Conservation (phyloP, 202 grass and related monocot genomes). For the Dendrocalamus latiflorus region DNA sequence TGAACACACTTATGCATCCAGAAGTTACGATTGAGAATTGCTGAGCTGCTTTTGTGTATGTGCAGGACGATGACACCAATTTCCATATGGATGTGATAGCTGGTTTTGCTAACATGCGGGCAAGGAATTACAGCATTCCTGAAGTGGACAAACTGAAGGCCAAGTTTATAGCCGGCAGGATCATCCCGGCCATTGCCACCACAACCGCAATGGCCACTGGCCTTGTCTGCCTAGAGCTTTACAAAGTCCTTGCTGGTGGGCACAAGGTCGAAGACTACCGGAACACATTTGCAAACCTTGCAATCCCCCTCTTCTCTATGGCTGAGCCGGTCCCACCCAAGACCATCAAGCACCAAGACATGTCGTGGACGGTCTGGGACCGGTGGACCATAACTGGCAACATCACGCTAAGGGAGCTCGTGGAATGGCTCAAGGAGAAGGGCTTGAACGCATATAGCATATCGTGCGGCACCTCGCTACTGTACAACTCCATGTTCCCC, state of each 20-base stretch:
- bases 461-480: conserved; percentile 69
- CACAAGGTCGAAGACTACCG: conserved; percentile 75
- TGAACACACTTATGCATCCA: background rate
- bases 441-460: conserved; percentile 88
- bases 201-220: conserved; percentile 81
- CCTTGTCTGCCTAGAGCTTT: conserved; percentile 84
- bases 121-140: conserved; percentile 77
- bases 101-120: conserved; percentile 89
- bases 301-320: conserved; percentile 87
- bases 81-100: conserved; percentile 94
- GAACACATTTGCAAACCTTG: conserved; percentile 90
- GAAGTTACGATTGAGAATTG: background rate
- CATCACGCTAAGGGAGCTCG: conserved; percentile 73
- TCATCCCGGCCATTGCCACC: conserved; percentile 92
- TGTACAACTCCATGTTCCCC: conserved; percentile 95
- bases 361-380: conserved; percentile 91
- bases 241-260: conserved; percentile 68
- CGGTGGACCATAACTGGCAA: conserved; percentile 72
- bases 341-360: conserved; percentile 58
- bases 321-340: conserved; percentile 84
- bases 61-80: conserved; percentile 93
- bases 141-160: conserved; percentile 96
- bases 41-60: background rate
- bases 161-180: conserved; percentile 90
- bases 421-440: conserved; percentile 74